Evolutionary conservation across 169 alveolate species (phyloP).

Genomic region (Sarcocystis neurona): DNA sequence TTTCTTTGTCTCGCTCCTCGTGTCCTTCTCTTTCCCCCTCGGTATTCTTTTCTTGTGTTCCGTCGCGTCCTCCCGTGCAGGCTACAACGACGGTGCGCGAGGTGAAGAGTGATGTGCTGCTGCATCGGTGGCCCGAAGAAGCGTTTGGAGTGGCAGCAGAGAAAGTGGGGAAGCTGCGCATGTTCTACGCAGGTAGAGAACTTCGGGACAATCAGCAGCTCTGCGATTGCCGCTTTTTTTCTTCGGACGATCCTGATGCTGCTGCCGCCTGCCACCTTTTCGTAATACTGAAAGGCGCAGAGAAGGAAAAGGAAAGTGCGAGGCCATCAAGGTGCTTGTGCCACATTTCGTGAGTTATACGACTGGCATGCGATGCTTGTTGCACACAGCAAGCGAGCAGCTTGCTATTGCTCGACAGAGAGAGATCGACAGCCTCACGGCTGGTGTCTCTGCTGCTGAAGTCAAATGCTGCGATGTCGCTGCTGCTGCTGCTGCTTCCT

Average conservation of each 20-base stretch:
- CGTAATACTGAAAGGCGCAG: neutral
- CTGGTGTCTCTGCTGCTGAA: too few relatives aligned
- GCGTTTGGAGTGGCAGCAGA: too few relatives aligned
- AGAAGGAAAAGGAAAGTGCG: neutral
- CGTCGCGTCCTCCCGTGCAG: too few relatives aligned
- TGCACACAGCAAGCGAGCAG: too few relatives aligned
- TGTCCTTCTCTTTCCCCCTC: too few relatives aligned
- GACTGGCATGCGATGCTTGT: too few relatives aligned
- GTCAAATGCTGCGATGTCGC: too few relatives aligned
- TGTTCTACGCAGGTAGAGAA: neutral
- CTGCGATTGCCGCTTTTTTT: neutral
- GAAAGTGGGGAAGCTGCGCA: constrained; percentile 8
- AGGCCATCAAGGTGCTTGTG: neutral
- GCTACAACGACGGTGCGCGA: neutral
- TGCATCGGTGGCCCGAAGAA: constrained; percentile 11
- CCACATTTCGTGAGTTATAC: neutral
- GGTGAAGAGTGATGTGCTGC: constrained; percentile 23
- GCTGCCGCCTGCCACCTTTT: constrained; percentile 13
- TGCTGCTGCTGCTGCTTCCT: too few relatives aligned
- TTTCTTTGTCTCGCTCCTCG: too few relatives aligned
- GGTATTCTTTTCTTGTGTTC: too few relatives aligned
- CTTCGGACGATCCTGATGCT: neutral
- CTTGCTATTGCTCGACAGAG: too few relatives aligned
- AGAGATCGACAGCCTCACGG: too few relatives aligned
- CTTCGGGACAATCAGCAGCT: neutral